A percentile compares a stretch with the other conserved stretches of the same genome.
Evolutionary conservation across 306 rosid genomes (phyloP).

Genomic region (Casuarina cunninghamiana): DNA sequence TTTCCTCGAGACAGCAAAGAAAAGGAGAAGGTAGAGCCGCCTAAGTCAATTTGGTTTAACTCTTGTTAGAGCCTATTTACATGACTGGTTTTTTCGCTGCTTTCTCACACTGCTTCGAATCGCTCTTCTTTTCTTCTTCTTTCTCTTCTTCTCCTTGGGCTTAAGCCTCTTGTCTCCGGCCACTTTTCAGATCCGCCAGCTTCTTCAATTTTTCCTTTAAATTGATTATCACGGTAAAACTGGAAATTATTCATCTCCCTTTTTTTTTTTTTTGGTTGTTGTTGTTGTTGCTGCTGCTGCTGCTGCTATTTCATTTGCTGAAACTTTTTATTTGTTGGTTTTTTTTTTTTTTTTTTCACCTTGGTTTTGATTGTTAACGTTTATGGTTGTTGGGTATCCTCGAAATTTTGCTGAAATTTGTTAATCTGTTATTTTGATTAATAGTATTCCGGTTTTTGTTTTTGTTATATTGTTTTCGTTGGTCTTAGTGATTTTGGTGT

Average conservation of each 20-base stretch:
- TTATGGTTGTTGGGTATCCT: background rate
- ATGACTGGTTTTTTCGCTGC: background rate
- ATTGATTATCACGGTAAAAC: slow-evolving; percentile 17
- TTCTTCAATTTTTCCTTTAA: slow-evolving; percentile 11
- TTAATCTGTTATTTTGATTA: background rate
- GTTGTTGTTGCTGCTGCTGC: background rate
- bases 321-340: background rate
- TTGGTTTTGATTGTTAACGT: background rate
- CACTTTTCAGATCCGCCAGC: slow-evolving; percentile 30
- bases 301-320: background rate
- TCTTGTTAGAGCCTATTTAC: slow-evolving; percentile 1
- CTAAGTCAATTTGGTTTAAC: slow-evolving; percentile 12
- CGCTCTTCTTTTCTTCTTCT: background rate
- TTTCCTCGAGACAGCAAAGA: background rate
- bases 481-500: slow-evolving; percentile 1
- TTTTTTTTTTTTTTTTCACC: background rate
- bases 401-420: background rate
- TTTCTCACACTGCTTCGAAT: background rate
- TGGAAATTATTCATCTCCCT: background rate
- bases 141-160: background rate
- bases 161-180: slow-evolving; percentile 1
- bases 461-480: background rate
- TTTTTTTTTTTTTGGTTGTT: background rate
- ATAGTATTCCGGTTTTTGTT: background rate
- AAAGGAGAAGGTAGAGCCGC: background rate